These are phyloP conservation scores for Neurospora sp. DNA, from an alignment of 495 filamentous ascomycete species.

Conservation along the genomic window DNA sequence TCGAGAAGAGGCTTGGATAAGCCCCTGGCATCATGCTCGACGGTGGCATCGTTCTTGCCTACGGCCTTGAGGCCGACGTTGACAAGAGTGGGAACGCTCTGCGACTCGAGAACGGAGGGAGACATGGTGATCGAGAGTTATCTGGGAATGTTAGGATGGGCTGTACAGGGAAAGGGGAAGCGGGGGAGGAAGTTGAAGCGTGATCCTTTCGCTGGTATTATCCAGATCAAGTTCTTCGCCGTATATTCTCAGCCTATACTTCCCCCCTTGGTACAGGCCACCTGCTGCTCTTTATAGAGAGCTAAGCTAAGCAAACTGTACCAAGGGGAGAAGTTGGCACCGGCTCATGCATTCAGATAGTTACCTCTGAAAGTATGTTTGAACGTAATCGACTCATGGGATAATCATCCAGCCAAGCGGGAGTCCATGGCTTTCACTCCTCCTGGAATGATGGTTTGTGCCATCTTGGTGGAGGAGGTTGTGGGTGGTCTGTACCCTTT, in stretches of 20 bases:
- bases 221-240: constrained; percentile 94
- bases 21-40: constrained; percentile 27
- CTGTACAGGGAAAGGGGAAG: constrained; percentile 13
- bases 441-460: neutral
- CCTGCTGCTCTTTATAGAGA: neutral
- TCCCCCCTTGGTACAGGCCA: neutral
- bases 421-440: neutral
- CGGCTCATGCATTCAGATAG: constrained; percentile 34
- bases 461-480: neutral
- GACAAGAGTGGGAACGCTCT: constrained; percentile 18
- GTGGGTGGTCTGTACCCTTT: neutral
- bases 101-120: constrained; percentile 47
- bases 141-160: constrained; percentile 29
- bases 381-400: neutral
- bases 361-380: constrained; percentile 24
- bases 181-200: constrained; percentile 44
- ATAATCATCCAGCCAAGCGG: neutral
- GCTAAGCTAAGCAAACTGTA: neutral
- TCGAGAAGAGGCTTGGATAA: constrained; percentile 48
- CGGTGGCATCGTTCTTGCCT: constrained; percentile 28
- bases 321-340: constrained; percentile 17
- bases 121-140: constrained; percentile 45
- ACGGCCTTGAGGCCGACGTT: constrained; percentile 16
- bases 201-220: constrained; percentile 99
- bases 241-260: constrained; percentile 83